Conservation (phyloP, 768 basidiomycete genomes). For the Tricholoma terreum region DNA sequence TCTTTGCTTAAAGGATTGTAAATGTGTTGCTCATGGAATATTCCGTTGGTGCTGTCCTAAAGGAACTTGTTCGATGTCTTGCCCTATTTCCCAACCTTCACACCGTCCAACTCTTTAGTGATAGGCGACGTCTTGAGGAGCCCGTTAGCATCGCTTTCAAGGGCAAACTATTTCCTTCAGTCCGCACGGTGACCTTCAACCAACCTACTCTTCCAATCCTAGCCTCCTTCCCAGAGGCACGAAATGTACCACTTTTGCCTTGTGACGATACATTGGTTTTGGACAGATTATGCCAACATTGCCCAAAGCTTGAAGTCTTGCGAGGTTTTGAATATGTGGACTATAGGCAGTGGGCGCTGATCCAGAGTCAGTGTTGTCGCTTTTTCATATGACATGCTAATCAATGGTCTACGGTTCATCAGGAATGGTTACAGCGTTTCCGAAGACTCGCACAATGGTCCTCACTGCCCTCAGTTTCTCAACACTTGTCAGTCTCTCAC, state of each 20-base stretch:
- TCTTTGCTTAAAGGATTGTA: constrained; percentile 10
- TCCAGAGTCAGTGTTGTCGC: neutral
- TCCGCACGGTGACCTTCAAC: constrained; percentile 1
- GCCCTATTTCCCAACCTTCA: constrained; percentile 21
- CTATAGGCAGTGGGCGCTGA: neutral
- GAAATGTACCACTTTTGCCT: neutral
- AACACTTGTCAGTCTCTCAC: neutral
- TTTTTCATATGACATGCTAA: neutral
- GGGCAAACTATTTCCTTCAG: neutral
- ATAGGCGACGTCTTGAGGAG: neutral
- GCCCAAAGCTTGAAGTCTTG: neutral
- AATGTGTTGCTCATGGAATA: constrained; percentile 15
- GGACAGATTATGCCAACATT: neutral
- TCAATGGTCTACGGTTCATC: neutral
- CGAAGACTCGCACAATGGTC: neutral
- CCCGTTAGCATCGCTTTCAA: neutral
- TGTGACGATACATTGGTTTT: neutral
- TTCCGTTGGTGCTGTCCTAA: constrained; percentile 9
- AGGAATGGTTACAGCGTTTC: neutral
- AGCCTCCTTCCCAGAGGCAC: constrained; percentile 1
- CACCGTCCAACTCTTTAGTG: constrained; percentile 16
- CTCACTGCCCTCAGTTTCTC: neutral
- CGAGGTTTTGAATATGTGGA: neutral
- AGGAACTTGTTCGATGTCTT: constrained; percentile 23
- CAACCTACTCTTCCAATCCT: neutral